Evolutionary conservation across 2,329 filamentous ascomycete species (phyloP), one percentile per base, ranked within the genome.

Genomic region (Hirsutella thompsonii): DNA sequence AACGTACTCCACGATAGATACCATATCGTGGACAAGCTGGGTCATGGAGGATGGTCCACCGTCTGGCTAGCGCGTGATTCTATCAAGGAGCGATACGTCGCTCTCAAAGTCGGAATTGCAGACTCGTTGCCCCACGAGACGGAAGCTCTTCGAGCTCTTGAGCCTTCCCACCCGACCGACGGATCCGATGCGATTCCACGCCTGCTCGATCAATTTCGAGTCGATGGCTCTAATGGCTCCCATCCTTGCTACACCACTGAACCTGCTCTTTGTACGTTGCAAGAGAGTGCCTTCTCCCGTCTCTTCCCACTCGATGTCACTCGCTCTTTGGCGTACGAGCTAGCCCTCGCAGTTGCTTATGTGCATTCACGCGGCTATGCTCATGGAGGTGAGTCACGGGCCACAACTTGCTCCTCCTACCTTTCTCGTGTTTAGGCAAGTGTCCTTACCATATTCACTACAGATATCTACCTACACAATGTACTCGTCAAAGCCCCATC

Each of bases 391-490:
- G 5, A 8, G 32, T 34, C 32, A 5, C 8, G 5, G 8, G n/a
- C n/a, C 30, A 11, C 13, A n/a, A n/a, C 13, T 33, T n/a, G 5
- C 30, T 3, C 19, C 32, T 6, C n/a, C 8, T 16, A 5, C 32
- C 10, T 34, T 14, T 3, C 32, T 16, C 14, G 16, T 11, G 6
- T 34, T n/a, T 34, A 16, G 19, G 5, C 13, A 8, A 30, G 29
- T n/a, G 4, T 18, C 19, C n/a, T 16, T 9, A 9, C 32, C 19
- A 3, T 9, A 34, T n/a, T n/a, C n/a, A 34, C n/a, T 18, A 23
- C 16, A 52, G 58, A 54, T 42, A 42, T 62, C 32, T 55, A 63
- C 35, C 37, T 50, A 3, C 55, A 57, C 14, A 63, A 63, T 41
- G 36, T 57, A 16, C 51, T 62, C 19, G 47, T 63, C 21, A 49